phyloP scores from a whole-genome alignment of 148 eudicot species.

The Fagopyrum esculentum region DNA sequence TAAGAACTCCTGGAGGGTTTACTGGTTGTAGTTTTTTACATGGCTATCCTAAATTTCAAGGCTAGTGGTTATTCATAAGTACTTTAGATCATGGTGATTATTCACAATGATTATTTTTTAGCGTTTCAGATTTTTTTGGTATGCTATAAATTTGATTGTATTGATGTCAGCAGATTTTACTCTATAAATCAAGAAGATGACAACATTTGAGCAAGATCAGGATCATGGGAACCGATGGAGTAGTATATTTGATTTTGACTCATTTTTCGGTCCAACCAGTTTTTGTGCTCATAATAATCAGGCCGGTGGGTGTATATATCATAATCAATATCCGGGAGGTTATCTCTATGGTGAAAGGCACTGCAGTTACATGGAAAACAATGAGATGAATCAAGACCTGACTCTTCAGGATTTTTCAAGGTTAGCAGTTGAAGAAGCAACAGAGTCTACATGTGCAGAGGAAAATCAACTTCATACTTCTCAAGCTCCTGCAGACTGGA shows the following conservation, averaged over 20 bases:
- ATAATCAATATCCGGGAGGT: slow-evolving; percentile 35
- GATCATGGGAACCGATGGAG: slow-evolving; percentile 64
- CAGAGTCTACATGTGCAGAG: slow-evolving; percentile 41
- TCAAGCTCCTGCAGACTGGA: slow-evolving; percentile 40
- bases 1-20: background rate
- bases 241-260: slow-evolving; percentile 54
- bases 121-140: background rate
- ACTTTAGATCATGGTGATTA: background rate
- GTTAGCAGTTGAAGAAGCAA: slow-evolving; percentile 43
- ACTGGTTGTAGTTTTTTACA: background rate
- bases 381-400: slow-evolving; percentile 40
- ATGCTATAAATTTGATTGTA: slow-evolving; percentile 3
- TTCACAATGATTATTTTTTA: background rate
- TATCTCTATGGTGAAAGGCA: slow-evolving; percentile 26
- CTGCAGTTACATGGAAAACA: slow-evolving; percentile 37
- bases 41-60: background rate
- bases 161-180: slow-evolving; percentile 14
- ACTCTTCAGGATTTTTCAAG: slow-evolving; percentile 65
- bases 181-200: slow-evolving; percentile 19
- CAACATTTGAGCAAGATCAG: slow-evolving; percentile 53
- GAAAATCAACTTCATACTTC: slow-evolving; percentile 34
- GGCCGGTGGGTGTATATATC: slow-evolving; percentile 49
- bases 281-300: slow-evolving; percentile 42
- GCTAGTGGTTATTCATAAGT: background rate
- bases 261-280: slow-evolving; percentile 30